phyloP scores from a whole-genome alignment of 1,139 yeast species.

The Lipomyces yarrowii region DNA sequence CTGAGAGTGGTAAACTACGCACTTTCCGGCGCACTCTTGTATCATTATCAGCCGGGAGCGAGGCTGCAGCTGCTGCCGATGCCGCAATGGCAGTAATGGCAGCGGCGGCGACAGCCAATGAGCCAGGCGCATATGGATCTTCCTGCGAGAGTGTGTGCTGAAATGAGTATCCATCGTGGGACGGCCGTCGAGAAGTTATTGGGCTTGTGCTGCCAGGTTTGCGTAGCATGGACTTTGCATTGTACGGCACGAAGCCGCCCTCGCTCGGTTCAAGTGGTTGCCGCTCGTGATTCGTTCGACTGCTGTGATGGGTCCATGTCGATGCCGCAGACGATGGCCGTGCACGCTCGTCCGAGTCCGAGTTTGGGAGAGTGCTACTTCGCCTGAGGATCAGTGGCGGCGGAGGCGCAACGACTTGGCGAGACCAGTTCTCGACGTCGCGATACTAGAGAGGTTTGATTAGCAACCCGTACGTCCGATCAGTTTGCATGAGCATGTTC shows the following conservation, averaged over 20 bases:
- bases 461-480: neutral
- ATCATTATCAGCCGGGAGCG: neutral
- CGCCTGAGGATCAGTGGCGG: slow-evolving; percentile 17
- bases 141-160: neutral
- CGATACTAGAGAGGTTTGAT: slow-evolving; percentile 11
- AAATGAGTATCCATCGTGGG: neutral
- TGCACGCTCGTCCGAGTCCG: neutral
- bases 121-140: neutral
- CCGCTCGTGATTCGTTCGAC: neutral
- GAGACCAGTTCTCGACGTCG: slow-evolving; percentile 29
- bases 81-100: slow-evolving; percentile 13
- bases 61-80: neutral
- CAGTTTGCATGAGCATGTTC: neutral
- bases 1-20: neutral
- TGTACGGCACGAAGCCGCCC: neutral
- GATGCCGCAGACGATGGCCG: neutral
- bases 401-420: slow-evolving; percentile 23
- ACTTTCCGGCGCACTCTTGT: neutral
- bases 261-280: neutral
- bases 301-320: neutral
- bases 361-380: slow-evolving; percentile 5
- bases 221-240: neutral
- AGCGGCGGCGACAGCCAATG: slow-evolving; percentile 12
- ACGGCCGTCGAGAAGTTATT: neutral
- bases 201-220: neutral